A percentile compares a stretch with the other conserved stretches of the same genome.
These are phyloP conservation scores for Globisporangium emineosum DNA, from an alignment of 352 stramenopile genomes.

Conservation along the genomic window DNA sequence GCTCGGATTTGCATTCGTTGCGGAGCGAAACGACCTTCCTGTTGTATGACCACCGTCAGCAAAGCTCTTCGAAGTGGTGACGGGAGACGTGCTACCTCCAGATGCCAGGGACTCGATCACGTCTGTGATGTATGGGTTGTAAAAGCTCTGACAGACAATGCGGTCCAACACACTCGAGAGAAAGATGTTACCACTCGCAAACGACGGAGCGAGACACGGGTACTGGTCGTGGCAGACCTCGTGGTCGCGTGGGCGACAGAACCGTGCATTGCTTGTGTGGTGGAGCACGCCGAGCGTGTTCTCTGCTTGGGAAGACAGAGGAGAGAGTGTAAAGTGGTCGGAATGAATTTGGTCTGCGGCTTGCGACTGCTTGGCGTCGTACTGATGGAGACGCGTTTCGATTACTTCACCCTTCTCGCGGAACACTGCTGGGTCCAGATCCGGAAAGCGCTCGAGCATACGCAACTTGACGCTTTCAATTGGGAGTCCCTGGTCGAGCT, in stretches of 20 bases:
- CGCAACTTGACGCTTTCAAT: constrained; percentile 55
- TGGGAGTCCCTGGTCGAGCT: constrained; percentile 49
- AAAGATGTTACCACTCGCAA: constrained; percentile 53
- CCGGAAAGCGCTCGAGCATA: constrained; percentile 48
- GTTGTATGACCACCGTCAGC: neutral
- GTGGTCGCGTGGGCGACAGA: constrained; percentile 47
- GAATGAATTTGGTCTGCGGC: neutral
- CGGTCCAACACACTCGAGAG: constrained; percentile 56
- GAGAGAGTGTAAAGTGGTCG: neutral
- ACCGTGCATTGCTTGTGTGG: constrained; percentile 45
- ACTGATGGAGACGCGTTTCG: constrained; percentile 31
- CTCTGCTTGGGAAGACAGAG: neutral
- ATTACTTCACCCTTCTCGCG: constrained; percentile 32
- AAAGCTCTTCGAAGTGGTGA: neutral
- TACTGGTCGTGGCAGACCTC: constrained; percentile 41
- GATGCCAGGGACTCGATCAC: constrained; percentile 49
- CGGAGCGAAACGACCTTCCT: neutral
- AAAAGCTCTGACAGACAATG: constrained; percentile 74
- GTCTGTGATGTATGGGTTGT: constrained; percentile 76
- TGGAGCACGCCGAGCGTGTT: constrained; percentile 46
- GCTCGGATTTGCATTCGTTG: neutral
- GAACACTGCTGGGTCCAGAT: constrained; percentile 46
- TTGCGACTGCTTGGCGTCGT: constrained; percentile 23
- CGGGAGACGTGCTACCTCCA: constrained; percentile 17
- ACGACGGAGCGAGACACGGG: constrained; percentile 51